Evolutionary conservation across 176 grass and related monocot species (phyloP).

Genomic region (Carex kokanica): DNA sequence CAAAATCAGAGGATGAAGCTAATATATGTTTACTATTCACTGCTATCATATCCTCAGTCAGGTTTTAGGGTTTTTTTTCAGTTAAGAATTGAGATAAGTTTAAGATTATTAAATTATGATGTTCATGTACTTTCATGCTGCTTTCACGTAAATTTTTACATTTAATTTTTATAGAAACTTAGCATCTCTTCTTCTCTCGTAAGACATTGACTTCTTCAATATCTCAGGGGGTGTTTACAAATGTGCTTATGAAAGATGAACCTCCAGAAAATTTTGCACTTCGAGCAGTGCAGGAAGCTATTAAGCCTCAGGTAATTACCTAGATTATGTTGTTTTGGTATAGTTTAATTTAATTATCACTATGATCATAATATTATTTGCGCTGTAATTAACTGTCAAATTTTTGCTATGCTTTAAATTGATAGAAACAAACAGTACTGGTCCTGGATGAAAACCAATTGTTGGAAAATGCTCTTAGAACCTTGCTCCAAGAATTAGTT

Average conservation of each 20-base stretch:
- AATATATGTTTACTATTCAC: not conserved
- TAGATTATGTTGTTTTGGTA: not conserved
- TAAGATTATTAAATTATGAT: not conserved
- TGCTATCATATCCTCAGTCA: not conserved
- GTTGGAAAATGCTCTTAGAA: conserved; percentile 91
- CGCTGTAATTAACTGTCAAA: not conserved
- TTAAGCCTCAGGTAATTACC: conserved; percentile 80
- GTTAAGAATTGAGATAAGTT: not conserved
- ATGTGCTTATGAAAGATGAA: conserved; percentile 48
- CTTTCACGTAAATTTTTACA: not conserved
- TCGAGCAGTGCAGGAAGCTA: conserved; percentile 84
- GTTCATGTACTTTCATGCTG: not conserved
- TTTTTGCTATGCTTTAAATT: conserved; percentile 9
- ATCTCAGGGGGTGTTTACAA: conserved; percentile 62
- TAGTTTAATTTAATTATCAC: not conserved
- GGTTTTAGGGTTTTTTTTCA: not conserved
- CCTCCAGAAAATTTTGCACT: conserved; percentile 77
- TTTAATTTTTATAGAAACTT: not conserved
- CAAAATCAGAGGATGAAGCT: not conserved
- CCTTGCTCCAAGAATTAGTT: conserved; percentile 78
- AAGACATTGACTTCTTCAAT: not conserved
- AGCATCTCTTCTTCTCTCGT: not conserved
- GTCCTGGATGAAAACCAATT: conserved; percentile 91
- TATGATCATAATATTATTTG: not conserved
- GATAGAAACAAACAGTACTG: conserved; percentile 87